phyloP scores from a whole-genome alignment of 2,329 filamentous ascomycete genomes.

The Lachnellula cervina region DNA sequence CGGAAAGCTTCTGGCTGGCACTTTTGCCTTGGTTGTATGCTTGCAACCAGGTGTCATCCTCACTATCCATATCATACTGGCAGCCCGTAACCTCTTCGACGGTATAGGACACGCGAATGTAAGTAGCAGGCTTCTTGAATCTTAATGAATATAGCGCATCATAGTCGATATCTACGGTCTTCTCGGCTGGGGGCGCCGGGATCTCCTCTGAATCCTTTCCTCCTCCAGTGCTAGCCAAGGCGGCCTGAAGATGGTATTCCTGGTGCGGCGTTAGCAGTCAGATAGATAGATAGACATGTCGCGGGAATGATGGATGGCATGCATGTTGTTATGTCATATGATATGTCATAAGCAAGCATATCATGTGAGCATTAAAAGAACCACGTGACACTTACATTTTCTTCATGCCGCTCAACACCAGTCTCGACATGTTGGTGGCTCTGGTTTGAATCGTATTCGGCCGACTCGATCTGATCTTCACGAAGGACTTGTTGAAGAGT shows the following conservation, averaged over 20 bases:
- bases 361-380: slow-evolving; percentile 1
- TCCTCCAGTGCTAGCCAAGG: slow-evolving; percentile 21
- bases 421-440: slow-evolving; percentile 83
- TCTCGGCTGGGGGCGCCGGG: slow-evolving; percentile 59
- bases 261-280: slow-evolving; percentile 7
- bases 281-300: neutral
- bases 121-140: slow-evolving; percentile 82
- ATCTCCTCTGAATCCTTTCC: slow-evolving; percentile 39
- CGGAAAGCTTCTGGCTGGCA: slow-evolving; percentile 62
- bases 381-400: slow-evolving; percentile 70
- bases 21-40: slow-evolving; percentile 75
- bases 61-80: slow-evolving; percentile 89
- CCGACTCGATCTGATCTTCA: slow-evolving; percentile 84
- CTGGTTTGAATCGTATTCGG: slow-evolving; percentile 70
- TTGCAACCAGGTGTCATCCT: slow-evolving; percentile 82
- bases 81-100: slow-evolving; percentile 91
- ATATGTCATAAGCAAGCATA: slow-evolving; percentile 6
- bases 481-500: slow-evolving; percentile 53
- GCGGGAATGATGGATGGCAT: no score
- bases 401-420: slow-evolving; percentile 93
- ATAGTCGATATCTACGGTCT: slow-evolving; percentile 68
- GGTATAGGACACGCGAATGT: slow-evolving; percentile 96
- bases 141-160: slow-evolving; percentile 76
- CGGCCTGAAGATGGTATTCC: slow-evolving; percentile 35
- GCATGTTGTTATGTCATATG: slow-evolving; percentile 20